These are phyloP conservation scores for Suillus decipiens DNA, from an alignment of 768 basidiomycete genomes.

Conservation along the genomic window DNA sequence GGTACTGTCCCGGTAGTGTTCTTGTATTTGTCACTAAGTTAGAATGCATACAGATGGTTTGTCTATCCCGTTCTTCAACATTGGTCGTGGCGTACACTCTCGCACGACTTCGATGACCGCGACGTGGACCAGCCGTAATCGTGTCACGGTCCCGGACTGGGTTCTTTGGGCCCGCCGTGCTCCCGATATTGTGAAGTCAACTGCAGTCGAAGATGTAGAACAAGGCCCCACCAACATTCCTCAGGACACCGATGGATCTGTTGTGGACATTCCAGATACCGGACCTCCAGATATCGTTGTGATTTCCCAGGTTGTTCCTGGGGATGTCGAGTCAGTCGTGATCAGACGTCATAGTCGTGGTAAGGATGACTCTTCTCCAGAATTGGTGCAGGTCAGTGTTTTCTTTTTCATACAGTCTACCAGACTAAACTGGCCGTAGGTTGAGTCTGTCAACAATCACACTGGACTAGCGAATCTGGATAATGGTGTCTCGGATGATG, in stretches of 20 bases:
- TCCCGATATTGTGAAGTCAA: background rate
- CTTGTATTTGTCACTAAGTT: background rate
- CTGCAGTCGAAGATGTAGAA: slow-evolving; percentile 22
- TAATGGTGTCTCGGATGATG: background rate
- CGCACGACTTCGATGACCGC: slow-evolving; percentile 47
- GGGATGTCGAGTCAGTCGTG: background rate
- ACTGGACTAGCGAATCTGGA: background rate
- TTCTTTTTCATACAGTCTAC: too few relatives aligned
- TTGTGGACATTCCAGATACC: background rate
- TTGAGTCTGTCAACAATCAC: background rate
- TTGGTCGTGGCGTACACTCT: slow-evolving; percentile 48
- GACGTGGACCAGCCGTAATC: slow-evolving; percentile 42
- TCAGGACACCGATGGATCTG: background rate
- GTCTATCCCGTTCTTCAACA: slow-evolving; percentile 67
- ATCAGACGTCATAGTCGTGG: background rate
- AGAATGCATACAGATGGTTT: slow-evolving; percentile 51
- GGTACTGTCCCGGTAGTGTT: slow-evolving; percentile 27
- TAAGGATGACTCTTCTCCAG: background rate
- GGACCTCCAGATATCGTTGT: background rate
- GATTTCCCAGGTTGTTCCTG: background rate
- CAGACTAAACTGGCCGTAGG: slow-evolving; percentile 15
- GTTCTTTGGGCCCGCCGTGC: slow-evolving; percentile 35
- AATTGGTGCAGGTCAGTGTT: slow-evolving; percentile 24
- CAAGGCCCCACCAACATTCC: slow-evolving; percentile 14
- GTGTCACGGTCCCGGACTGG: slow-evolving; percentile 45